Conservation (phyloP, 441 rosid genomes). For the Raphanus hybrid region DNA sequence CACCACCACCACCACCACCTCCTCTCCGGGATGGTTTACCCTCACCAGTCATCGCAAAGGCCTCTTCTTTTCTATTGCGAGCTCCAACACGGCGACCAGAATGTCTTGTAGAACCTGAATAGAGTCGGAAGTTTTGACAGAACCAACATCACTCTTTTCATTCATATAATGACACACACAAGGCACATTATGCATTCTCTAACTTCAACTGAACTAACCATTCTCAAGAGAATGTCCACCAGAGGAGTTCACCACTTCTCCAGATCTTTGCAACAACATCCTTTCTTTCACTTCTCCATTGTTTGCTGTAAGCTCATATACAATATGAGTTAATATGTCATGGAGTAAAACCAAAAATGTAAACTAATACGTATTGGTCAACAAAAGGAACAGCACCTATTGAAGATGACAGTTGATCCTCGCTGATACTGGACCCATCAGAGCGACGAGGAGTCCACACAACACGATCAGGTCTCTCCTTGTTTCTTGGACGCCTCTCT, state of each 20-base stretch:
- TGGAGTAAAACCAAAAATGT: background rate
- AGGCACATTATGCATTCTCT: background rate
- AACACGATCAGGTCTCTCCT: constrained; percentile 62
- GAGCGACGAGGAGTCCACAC: constrained; percentile 63
- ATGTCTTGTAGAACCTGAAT: constrained; percentile 60
- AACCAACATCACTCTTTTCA: constrained; percentile 7
- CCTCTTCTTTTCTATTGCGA: constrained; percentile 54
- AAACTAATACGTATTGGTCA: background rate
- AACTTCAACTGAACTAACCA: constrained; percentile 43
- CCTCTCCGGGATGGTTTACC: constrained; percentile 67
- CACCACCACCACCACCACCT: constrained; percentile 56
- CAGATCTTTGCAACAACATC: constrained; percentile 37
- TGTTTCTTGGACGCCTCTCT: too few relatives aligned
- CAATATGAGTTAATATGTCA: constrained; percentile 22
- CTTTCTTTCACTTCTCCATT: constrained; percentile 49
- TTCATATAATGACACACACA: background rate
- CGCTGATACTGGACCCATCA: constrained; percentile 54
- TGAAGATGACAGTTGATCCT: constrained; percentile 46
- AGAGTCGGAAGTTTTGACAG: constrained; percentile 14
- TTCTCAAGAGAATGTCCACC: constrained; percentile 47
- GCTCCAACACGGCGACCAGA: constrained; percentile 52
- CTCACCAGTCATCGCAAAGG: constrained; percentile 45
- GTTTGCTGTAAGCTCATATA: constrained; percentile 38
- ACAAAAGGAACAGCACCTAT: constrained; percentile 25
- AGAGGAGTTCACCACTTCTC: constrained; percentile 35